These are phyloP conservation scores for Fusarium concolor DNA, from an alignment of 2,329 filamentous ascomycete species.

Conservation along the genomic window DNA sequence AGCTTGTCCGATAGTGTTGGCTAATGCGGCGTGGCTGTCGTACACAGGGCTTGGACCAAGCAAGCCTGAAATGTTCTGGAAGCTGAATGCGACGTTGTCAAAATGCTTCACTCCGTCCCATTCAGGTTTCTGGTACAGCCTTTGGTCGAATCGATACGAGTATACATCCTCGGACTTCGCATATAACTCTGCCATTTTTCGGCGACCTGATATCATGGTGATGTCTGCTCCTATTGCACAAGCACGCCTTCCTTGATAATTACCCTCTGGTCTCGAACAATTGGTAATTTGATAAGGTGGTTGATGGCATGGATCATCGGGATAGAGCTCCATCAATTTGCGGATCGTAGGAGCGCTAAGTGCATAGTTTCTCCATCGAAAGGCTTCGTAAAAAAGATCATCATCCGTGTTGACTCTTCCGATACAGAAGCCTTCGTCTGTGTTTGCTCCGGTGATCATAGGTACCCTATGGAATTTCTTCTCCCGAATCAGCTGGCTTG, in stretches of 20 bases:
- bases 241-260: constrained; percentile 58
- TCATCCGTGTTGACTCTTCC: constrained; percentile 55
- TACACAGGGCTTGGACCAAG: constrained; percentile 59
- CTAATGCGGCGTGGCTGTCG: constrained; percentile 52
- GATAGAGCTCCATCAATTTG: constrained; percentile 60
- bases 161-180: constrained; percentile 53
- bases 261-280: constrained; percentile 30
- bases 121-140: constrained; percentile 55
- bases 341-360: constrained; percentile 58
- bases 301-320: constrained; percentile 59
- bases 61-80: constrained; percentile 62
- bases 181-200: constrained; percentile 59
- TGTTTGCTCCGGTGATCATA: constrained; percentile 61
- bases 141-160: constrained; percentile 63
- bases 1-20: constrained; percentile 54
- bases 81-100: constrained; percentile 62
- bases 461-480: constrained; percentile 59
- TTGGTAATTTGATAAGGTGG: constrained; percentile 51
- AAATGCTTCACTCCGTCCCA: constrained; percentile 60
- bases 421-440: constrained; percentile 60
- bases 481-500: constrained; percentile 57
- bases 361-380: constrained; percentile 58
- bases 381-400: constrained; percentile 53
- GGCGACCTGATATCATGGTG: constrained; percentile 60
- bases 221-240: constrained; percentile 60